Evolutionary conservation across 768 basidiomycete genomes (phyloP).

Genomic region (Porphyrellus cyaneotinctus): DNA sequence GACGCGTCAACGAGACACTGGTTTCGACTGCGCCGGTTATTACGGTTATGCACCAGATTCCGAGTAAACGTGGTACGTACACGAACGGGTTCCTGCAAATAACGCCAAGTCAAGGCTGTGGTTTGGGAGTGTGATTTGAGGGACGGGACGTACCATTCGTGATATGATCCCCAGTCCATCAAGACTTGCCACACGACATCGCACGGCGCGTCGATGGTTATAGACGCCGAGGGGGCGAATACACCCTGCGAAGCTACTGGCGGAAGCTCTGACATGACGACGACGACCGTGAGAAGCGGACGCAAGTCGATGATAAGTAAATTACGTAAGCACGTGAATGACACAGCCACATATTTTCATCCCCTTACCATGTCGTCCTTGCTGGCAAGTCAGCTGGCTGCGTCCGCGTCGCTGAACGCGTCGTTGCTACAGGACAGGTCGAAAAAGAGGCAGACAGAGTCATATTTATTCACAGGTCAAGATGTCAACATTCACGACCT

Average conservation of each 20-base stretch:
- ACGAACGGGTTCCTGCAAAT: constrained; percentile 62
- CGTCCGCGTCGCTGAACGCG: constrained; percentile 75
- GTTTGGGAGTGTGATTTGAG: no score
- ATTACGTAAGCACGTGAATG: background rate
- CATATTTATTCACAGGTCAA: constrained; percentile 83
- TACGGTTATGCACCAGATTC: background rate
- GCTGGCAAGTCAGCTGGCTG: constrained; percentile 78
- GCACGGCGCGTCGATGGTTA: constrained; percentile 55
- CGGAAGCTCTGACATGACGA: constrained; percentile 30
- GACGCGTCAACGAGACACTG: constrained; percentile 44
- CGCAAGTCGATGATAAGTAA: background rate
- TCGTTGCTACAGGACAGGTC: constrained; percentile 63
- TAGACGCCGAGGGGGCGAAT: constrained; percentile 44
- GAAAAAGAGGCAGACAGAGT: constrained; percentile 58
- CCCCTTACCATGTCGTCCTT: constrained; percentile 48
- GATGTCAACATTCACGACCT: constrained; percentile 86
- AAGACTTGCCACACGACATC: constrained; percentile 60
- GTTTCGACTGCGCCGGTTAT: constrained; percentile 39
- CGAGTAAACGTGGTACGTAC: constrained; percentile 35
- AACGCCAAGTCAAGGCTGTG: constrained; percentile 1
- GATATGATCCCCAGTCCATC: constrained; percentile 58
- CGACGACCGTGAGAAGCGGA: no score
- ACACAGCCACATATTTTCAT: constrained; percentile 3
- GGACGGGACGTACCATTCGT: constrained; percentile 51
- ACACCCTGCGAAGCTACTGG: constrained; percentile 40